A percentile compares a stretch with the other conserved stretches of the same genome.
Evolutionary conservation across 805 yeast species (phyloP).

Genomic region (Myxozyma udenii): DNA sequence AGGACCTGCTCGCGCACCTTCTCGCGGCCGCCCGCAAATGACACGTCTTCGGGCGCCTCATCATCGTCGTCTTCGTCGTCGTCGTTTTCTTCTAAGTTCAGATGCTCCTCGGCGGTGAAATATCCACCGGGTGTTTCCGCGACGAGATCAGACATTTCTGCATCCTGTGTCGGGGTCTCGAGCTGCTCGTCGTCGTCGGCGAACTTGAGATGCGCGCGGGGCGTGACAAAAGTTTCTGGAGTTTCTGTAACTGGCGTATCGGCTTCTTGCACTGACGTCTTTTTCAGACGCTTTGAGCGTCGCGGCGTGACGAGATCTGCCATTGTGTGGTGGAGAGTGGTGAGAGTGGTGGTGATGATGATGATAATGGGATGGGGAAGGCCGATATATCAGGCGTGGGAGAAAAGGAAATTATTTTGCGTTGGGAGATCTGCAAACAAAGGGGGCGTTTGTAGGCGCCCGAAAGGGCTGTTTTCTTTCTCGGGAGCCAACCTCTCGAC

Average conservation of each 20-base stretch:
- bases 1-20: background rate
- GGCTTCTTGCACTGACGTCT: background rate
- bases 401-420: no score
- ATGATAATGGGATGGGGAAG: background rate
- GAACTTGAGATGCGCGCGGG: slow-evolving; percentile 15
- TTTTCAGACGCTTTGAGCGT: background rate
- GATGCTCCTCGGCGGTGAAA: slow-evolving; percentile 20
- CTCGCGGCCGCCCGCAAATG: slow-evolving; percentile 11
- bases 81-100: slow-evolving; percentile 3
- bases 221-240: no score
- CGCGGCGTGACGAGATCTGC: background rate
- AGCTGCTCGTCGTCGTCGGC: slow-evolving; percentile 6
- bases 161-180: background rate
- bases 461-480: no score
- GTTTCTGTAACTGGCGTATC: background rate
- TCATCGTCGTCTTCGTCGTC: slow-evolving; percentile 11
- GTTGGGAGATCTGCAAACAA: no score
- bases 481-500: no score
- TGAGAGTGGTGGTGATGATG: background rate
- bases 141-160: background rate
- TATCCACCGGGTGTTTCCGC: slow-evolving; percentile 20
- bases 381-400: no score
- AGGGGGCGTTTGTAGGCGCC: no score
- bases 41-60: slow-evolving; percentile 29
- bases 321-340: background rate